Evolutionary conservation across 2,329 filamentous ascomycete species (phyloP).

Genomic region (Thelonectria olida): DNA sequence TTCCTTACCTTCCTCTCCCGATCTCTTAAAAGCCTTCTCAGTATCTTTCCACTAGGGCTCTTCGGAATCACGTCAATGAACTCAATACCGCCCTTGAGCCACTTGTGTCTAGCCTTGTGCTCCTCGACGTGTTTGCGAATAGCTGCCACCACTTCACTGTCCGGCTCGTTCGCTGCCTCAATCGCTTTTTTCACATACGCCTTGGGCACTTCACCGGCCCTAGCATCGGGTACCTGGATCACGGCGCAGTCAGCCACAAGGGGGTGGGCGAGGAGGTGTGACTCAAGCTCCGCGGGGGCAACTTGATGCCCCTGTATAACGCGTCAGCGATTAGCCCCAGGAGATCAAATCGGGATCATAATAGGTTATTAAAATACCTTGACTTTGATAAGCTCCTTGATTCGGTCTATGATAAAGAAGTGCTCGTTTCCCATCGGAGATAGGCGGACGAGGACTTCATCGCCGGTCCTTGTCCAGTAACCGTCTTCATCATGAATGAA

Average conservation of each 20-base stretch:
- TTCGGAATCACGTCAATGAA: slow-evolving; percentile 75
- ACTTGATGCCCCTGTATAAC: slow-evolving; percentile 65
- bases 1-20: slow-evolving; percentile 57
- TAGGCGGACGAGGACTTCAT: slow-evolving; percentile 76
- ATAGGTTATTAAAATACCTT: too few species aligned
- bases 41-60: slow-evolving; percentile 76
- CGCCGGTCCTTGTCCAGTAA: slow-evolving; percentile 82
- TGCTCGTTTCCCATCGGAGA: slow-evolving; percentile 77
- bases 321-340: background rate
- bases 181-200: slow-evolving; percentile 65
- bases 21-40: slow-evolving; percentile 74
- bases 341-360: too few species aligned
- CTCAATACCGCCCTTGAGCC: slow-evolving; percentile 67
- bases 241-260: slow-evolving; percentile 79
- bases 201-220: slow-evolving; percentile 68
- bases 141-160: slow-evolving; percentile 56
- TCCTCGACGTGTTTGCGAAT: slow-evolving; percentile 68
- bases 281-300: slow-evolving; percentile 80
- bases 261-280: slow-evolving; percentile 75
- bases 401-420: slow-evolving; percentile 81
- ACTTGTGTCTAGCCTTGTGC: slow-evolving; percentile 74
- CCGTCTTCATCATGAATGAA: slow-evolving; percentile 73
- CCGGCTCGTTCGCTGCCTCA: slow-evolving; percentile 59
- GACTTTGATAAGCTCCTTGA: slow-evolving; percentile 76
- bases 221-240: slow-evolving; percentile 69